A percentile compares a stretch with the other conserved stretches of the same genome.
Conservation (phyloP, 164 flowering plant species). For the Cinnamomum micranthum region DNA sequence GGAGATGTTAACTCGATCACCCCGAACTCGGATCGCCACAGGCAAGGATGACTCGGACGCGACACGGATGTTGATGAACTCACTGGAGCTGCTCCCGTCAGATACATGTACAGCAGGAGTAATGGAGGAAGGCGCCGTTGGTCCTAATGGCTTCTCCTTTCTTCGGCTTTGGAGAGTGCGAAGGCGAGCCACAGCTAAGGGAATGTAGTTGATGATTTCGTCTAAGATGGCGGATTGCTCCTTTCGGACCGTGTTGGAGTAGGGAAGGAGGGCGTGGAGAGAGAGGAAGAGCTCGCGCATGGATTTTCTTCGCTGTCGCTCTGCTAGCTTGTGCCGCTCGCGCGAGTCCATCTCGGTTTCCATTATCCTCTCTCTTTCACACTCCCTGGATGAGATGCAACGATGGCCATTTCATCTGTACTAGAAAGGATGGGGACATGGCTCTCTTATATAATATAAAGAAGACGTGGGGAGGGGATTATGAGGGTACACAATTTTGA, state of each 20-base stretch:
- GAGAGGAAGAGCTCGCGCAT: conserved; percentile 31
- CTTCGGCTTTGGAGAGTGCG: conserved; percentile 18
- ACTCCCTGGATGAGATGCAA: no score
- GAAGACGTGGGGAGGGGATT: no score
- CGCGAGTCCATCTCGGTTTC: conserved; percentile 9
- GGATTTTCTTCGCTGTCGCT: conserved; percentile 25
- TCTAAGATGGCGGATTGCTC: conserved; percentile 34
- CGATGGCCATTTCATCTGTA: no score
- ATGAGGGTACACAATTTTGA: no score
- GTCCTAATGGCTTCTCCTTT: no score
- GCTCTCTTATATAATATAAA: no score
- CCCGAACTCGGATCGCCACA: conserved; percentile 22
- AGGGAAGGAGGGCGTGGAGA: conserved; percentile 30
- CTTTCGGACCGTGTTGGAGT: conserved; percentile 25
- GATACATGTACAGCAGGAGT: background rate
- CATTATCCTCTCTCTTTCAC: no score
- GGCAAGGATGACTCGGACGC: conserved; percentile 15
- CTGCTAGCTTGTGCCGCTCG: conserved; percentile 29
- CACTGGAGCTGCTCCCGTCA: background rate
- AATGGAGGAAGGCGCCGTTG: background rate
- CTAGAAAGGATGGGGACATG: no score
- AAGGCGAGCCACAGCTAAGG: conserved; percentile 28
- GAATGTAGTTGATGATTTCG: conserved; percentile 37
- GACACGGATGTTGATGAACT: conserved; percentile 20
- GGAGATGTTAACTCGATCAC: conserved; percentile 22